Base-by-base conservation (phyloP, 495 filamentous ascomycete species). In the Rhizodiscina lignyota region DNA sequence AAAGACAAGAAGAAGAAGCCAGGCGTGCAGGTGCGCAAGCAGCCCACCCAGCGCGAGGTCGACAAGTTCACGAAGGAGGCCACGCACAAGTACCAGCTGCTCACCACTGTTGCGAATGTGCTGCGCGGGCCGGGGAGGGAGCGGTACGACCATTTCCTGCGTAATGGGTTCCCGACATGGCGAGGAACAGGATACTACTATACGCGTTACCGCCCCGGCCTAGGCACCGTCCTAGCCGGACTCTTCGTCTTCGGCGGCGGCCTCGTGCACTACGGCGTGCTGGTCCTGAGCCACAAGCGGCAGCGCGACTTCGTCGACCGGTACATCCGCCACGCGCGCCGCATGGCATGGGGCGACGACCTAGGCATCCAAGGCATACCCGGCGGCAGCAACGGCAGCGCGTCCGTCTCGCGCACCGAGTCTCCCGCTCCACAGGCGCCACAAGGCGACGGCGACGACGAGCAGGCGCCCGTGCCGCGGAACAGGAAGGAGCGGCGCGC, bases 161-260 rank as follows among this genome's bases (percentile, higher is more conserved):
- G 63, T 48, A 83, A 94, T 58, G 89, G 89, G 16, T 99, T 99
- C 58, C 89, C 89, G 8, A 74, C 69, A 32, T 97, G 91, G 89
- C 82, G 80, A 54, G 89, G 91, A 22, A 94, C 89, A 13, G 91
- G 86, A 35, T 99, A 96, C 65, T 96, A 94, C 66, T 99, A 96
- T 60, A 76, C 66, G 36, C 77, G 89, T 4, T 94, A 83, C 66
- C 71, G 89, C 19, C 89, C 89, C 1, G 89, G 89, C 8, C 61
- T 94, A 6, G 83, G 80, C 15, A 76, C 77, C 6, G 89, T 94
- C 31, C 54, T 96, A 34, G 34, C 74, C 8, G 84, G 87, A 24
- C 60, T 92, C n/a, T 83, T 94, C 52, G 48, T 94, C 36, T 67
- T 89, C 23, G 74, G 77, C 27, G 85, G 85, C 22, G 89, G 91